Evolutionary conservation across 169 alveolate genomes (phyloP).

Genomic region (Plasmodium cynomolgi): DNA sequence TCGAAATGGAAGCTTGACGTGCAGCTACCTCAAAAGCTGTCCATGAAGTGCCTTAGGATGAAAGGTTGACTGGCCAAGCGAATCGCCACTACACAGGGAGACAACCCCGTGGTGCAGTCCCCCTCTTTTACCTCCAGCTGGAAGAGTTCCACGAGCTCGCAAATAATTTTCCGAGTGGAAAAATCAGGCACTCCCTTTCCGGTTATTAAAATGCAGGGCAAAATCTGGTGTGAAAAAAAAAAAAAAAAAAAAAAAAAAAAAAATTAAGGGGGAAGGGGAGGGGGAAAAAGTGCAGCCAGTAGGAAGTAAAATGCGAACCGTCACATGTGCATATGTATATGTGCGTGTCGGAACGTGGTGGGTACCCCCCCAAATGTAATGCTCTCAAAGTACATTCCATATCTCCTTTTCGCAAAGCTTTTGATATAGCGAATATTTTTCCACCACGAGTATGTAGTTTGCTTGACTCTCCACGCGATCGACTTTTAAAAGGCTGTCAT

Average conservation of each 20-base stretch:
- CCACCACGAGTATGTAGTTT: constrained; percentile 77
- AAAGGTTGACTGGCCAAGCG: not conserved
- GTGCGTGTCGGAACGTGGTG: not conserved
- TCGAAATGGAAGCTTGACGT: not conserved
- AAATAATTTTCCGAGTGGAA: constrained; percentile 72
- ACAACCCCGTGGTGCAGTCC: not conserved
- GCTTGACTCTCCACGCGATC: constrained; percentile 56
- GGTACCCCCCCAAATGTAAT: not conserved
- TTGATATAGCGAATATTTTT: constrained; percentile 77
- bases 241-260: not conserved
- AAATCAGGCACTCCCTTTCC: constrained; percentile 80
- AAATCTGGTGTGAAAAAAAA: constrained; percentile 16
- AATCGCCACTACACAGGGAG: not conserved
- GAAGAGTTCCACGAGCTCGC: constrained; percentile 9
- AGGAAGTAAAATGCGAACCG: not conserved
- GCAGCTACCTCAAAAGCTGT: not conserved
- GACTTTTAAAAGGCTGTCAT: constrained; percentile 58
- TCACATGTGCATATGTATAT: not conserved
- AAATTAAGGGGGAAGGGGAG: not conserved
- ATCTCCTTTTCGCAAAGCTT: constrained; percentile 70
- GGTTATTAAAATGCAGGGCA: constrained; percentile 77
- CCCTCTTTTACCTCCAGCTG: constrained; percentile 22
- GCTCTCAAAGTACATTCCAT: constrained; percentile 33
- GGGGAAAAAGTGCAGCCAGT: not conserved
- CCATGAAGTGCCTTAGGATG: not conserved